Evolutionary conservation across 2,329 filamentous ascomycete genomes (phyloP), one percentile per base, ranked within the genome.

Genomic region (Saccharata proteae): DNA sequence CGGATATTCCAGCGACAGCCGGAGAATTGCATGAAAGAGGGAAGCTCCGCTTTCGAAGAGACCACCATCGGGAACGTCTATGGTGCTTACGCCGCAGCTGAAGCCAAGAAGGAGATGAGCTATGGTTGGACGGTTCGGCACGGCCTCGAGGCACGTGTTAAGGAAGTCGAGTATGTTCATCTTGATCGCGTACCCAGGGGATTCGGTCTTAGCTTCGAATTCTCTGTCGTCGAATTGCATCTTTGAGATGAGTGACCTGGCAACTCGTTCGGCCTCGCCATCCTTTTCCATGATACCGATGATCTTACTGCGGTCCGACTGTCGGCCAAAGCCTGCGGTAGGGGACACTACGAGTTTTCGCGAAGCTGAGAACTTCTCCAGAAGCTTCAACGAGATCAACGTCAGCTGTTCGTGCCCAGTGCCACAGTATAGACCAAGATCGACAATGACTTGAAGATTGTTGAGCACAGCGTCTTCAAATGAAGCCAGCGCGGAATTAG

Each of bases 21-120:
- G 67, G 29, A 93, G 60, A 29, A 96, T 69, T 7, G 74, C 71
- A 58, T 98, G 88, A 49, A 98, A 85, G 10, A 98, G 62, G 1
- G 90, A 88, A 13, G 69, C 69, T 10, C 74, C 71, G 11, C 71
- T 64, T 9, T 76, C 71, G 53, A 93, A 92, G 3, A 80, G 58
- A 28, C 84, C 71, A 16, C 75, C 70, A 1, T 74, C 59, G 30
- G 79, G 68, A 18, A 90, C 61, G 15, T 74, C 74, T 3, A 96
- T 62, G 7, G 69, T 69, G 39, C 75, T 77, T 20, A 78, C 71
- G 25, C 75, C 72, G 45, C 84, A 92, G 34, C 71, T 71, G 52
- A 98, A 94, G 0, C 90, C 90, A 4, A 98, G 72, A 2, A 98
- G 64, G 26, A 93, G 67, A 53, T 98, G 92, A 1, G 88, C 90